Conservation (phyloP, 495 filamentous ascomycete species). For the Penicillium bovifimosum region DNA sequence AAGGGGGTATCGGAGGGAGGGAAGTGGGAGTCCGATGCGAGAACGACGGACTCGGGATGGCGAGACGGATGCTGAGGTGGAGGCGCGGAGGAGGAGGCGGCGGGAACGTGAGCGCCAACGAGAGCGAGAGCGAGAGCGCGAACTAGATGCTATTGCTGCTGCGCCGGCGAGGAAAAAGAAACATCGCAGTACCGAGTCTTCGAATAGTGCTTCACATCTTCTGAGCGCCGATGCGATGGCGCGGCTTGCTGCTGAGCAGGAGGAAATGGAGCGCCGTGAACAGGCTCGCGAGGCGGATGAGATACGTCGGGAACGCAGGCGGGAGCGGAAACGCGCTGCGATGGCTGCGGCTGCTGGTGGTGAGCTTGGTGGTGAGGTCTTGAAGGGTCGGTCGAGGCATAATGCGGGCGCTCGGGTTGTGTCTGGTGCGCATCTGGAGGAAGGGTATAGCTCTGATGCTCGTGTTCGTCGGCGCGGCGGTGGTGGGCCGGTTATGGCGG, state of each 20-base stretch:
- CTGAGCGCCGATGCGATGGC: constrained; percentile 53
- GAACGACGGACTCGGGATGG: constrained; percentile 18
- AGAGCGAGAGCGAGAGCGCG: constrained; percentile 15
- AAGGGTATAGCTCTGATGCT: constrained; percentile 46
- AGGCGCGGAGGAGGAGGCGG: constrained; percentile 17
- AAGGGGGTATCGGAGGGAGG: constrained; percentile 13
- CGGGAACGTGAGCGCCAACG: constrained; percentile 17
- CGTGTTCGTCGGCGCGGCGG: constrained; percentile 37
- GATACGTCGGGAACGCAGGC: constrained; percentile 35
- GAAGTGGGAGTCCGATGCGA: constrained; percentile 20
- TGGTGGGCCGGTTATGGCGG: constrained; percentile 28
- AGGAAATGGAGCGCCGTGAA: constrained; percentile 24
- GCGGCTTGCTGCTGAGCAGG: constrained; percentile 54
- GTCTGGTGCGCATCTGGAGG: constrained; percentile 64
- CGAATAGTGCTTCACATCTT: constrained; percentile 35
- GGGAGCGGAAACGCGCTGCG: constrained; percentile 27
- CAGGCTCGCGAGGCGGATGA: constrained; percentile 25
- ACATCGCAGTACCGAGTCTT: constrained; percentile 38
- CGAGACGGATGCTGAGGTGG: constrained; percentile 11
- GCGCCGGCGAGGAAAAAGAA: constrained; percentile 21
- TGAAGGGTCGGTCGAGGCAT: constrained; percentile 28
- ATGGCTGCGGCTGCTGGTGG: constrained; percentile 22
- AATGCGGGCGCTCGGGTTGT: constrained; percentile 54
- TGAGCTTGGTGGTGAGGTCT: constrained; percentile 21
- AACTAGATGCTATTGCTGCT: constrained; percentile 14